Percentiles rank a stretch among this genome's conserved stretches.
Evolutionary conservation across 2,329 filamentous ascomycete species (phyloP).

Genomic region (Ascosphaera acerosa): DNA sequence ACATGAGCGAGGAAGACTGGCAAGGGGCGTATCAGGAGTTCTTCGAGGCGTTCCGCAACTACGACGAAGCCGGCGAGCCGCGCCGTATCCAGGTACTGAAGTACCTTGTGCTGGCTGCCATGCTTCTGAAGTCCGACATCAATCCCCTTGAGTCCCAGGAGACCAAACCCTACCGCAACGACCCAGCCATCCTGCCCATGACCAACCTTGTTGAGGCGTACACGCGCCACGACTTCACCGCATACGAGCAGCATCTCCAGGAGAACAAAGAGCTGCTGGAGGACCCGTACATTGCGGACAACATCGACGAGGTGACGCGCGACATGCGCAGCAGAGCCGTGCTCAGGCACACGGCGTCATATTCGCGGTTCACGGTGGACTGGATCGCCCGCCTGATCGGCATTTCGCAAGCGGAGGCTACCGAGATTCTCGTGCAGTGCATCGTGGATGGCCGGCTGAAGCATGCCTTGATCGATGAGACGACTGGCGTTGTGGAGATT

Average conservation of each 20-base stretch:
- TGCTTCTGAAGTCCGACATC: constrained; percentile 97
- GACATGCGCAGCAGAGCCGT: constrained; percentile 96
- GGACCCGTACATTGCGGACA: constrained; percentile 92
- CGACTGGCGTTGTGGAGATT: constrained; percentile 60
- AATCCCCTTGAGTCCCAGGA: constrained; percentile 98
- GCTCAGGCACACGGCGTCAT: constrained; percentile 77
- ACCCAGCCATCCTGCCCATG: constrained; percentile 89
- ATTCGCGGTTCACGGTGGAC: constrained; percentile 66
- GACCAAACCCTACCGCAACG: constrained; percentile 92
- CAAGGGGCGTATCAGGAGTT: constrained; percentile 92
- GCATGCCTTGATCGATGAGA: constrained; percentile 69
- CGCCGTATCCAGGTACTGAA: constrained; percentile 94
- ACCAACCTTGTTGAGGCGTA: constrained; percentile 92
- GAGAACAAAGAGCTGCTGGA: constrained; percentile 71
- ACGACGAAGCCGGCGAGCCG: constrained; percentile 89
- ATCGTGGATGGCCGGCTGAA: constrained; percentile 68
- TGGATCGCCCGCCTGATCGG: constrained; percentile 78
- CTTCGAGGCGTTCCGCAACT: constrained; percentile 96
- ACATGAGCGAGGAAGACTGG: constrained; percentile 99
- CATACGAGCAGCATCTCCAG: constrained; percentile 68
- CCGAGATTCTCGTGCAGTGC: constrained; percentile 85
- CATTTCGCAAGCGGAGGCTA: constrained; percentile 63
- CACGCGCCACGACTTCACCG: constrained; percentile 79
- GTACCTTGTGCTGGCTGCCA: constrained; percentile 85
- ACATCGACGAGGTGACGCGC: constrained; percentile 94